Evolutionary conservation across 306 rosid genomes (phyloP), one percentile per base, ranked within the genome.

Genomic region (Morella rubra): DNA sequence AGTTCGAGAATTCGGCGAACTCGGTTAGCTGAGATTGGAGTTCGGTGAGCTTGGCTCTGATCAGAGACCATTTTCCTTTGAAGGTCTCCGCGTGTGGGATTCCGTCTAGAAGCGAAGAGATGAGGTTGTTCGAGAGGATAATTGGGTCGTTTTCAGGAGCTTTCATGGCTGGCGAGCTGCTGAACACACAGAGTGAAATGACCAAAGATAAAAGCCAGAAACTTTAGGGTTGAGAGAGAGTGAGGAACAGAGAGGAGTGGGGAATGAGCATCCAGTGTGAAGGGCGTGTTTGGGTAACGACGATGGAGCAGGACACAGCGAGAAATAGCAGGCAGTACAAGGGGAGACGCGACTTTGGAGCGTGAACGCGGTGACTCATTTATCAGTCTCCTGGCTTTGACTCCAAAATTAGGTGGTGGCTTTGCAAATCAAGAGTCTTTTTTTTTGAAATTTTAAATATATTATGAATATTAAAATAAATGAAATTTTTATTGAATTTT

Each of bases 31-130:
- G 98, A 18, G 92, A 69, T 37, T 85, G 86, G 74, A 95, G 95
- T 8, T 82, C 79, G 61, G 80, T 79, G 81, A 95, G 92, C 73
- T 92, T 92, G 82, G 83, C 66, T 51, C 79, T 69, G 79, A 83
- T 81, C 10, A 88, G 79, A 49, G 89, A 82, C 98, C 98, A 95
- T 64, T 95, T 95, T 7, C 89, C 91, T 68, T 84, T 91, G 81
- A 95, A 89, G 82, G 71, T 84, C 1, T 74, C 84, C 16, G 89
- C 81, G 54, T 55, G 70, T 0, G 95, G 88, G 83, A 94, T 89
- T 59, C 83, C 77, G 8, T 84, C 77, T 1, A 84, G 73, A 8
- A 94, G 88, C 5, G 90, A 79, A 5, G 73, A 18, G 7, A 90
- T 45, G 0, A 86, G 86, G 50, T 71, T 52, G 40, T 64, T 71